phyloP scores from a whole-genome alignment of 768 basidiomycete species.

The Kwoniella newhampshirensis region DNA sequence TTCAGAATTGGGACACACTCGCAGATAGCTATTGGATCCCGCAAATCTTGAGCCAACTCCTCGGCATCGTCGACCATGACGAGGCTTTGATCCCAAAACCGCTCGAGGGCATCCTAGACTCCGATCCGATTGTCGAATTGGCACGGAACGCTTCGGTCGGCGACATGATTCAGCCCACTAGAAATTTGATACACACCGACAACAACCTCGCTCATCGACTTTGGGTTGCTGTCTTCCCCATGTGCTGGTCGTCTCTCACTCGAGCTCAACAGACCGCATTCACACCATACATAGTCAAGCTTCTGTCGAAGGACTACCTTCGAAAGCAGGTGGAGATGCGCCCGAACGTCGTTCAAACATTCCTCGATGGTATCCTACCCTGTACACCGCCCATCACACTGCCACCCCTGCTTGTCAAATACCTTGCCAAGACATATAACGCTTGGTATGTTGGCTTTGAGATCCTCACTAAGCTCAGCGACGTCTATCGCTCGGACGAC shows the following conservation, averaged over 20 bases:
- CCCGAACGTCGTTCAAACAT: conserved; percentile 87
- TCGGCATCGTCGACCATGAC: conserved; percentile 64
- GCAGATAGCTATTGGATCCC: conserved; percentile 93
- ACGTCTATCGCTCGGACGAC: conserved; percentile 72
- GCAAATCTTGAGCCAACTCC: conserved; percentile 80
- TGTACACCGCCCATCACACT: conserved; percentile 83
- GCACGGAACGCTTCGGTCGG: conserved; percentile 44
- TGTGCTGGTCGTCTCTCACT: conserved; percentile 79
- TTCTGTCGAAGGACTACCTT: conserved; percentile 92
- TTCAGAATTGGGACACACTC: conserved; percentile 92
- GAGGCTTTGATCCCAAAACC: conserved; percentile 41
- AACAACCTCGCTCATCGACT: conserved; percentile 71
- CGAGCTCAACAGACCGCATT: conserved; percentile 84
- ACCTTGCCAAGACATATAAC: conserved; percentile 90
- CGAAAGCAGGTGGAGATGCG: conserved; percentile 80
- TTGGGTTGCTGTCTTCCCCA: conserved; percentile 85
- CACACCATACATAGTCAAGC: conserved; percentile 81
- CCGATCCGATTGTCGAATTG: conserved; percentile 28
- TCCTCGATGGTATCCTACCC: conserved; percentile 79
- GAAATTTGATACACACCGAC: conserved; percentile 79
- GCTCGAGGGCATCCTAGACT: conserved; percentile 18
- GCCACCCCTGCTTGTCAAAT: conserved; percentile 93
- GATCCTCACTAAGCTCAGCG: conserved; percentile 76
- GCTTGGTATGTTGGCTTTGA: conserved; percentile 93
- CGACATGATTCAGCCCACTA: conserved; percentile 70